Evolutionary conservation across 495 filamentous ascomycete species (phyloP), one percentile per base, ranked within the genome.

Genomic region (Lentithecium fluviatile): DNA sequence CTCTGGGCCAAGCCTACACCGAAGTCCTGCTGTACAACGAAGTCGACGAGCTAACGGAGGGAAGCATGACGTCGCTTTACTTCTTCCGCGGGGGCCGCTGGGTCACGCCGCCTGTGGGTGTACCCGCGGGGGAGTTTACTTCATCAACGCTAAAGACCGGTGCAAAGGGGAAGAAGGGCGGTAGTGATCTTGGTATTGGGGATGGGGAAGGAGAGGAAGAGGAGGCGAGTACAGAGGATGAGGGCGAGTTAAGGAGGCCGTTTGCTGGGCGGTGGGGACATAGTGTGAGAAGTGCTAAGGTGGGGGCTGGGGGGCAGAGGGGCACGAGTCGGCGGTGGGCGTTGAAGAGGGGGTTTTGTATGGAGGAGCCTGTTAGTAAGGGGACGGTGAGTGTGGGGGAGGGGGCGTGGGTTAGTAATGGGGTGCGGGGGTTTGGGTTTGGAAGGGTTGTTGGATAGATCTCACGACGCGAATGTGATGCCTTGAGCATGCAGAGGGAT

Each of bases 251-350:
- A 8, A 43, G 66, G 36, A 69, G 43, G 25, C 66, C 66, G 38
- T 69, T 69, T 54, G 56, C 61, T 2, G 68, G 68, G 15, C 64
- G 64, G 8, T 67, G 64, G 67, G 67, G 67, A 5, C 64, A 70
- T 47, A 67, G 60, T 50, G 56, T 70, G 42, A 19, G 64, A n/a
- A 69, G 66, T 26, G 60, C 49, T 40, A 65, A 69, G 53, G 61
- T 65, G 13, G 66, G 66, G 1, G 82, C 82, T 62, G 93, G 92
- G 45, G 93, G 94, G 0, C 89, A 94, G 69, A 78, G 82, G 20
- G 91, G 91, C 1, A 95, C 89, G 26, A 89, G 84, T 13, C 85
- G 92, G 68, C 80, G 88, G 66, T 97, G 90, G 83, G 84, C 88
- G 12, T 65, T 97, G 50, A 78, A 84, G 76, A 55, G 81, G 77